A percentile compares a stretch with the other conserved stretches of the same genome.
These are phyloP conservation scores for Themeda triandra DNA, from an alignment of 176 grass and related monocot species.

Conservation along the genomic window DNA sequence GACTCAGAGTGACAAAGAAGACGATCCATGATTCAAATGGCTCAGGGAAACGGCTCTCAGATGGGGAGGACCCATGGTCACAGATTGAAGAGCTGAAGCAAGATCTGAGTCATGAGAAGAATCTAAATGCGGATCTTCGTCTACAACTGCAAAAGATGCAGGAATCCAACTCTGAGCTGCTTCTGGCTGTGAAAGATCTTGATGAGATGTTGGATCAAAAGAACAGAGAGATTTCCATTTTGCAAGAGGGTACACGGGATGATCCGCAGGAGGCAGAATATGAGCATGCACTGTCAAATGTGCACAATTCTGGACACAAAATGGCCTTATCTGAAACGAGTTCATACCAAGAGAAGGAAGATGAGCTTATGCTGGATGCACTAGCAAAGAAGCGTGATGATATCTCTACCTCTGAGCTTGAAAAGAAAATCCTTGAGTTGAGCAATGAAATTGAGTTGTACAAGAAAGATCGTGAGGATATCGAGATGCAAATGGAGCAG, in stretches of 20 bases:
- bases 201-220: constrained; percentile 86
- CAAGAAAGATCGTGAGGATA: constrained; percentile 85
- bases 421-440: constrained; percentile 80
- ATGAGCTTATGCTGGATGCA: constrained; percentile 66
- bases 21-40: constrained; percentile 41
- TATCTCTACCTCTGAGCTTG: constrained; percentile 34
- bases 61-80: constrained; percentile 58
- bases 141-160: constrained; percentile 87
- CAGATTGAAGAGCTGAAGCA: constrained; percentile 79
- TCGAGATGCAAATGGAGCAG: constrained; percentile 98
- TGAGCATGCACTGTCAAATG: constrained; percentile 42
- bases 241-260: constrained; percentile 34
- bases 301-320: constrained; percentile 47
- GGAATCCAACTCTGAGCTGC: constrained; percentile 96
- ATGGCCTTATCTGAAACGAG: constrained; percentile 48
- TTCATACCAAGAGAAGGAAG: constrained; percentile 51
- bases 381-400: constrained; percentile 54
- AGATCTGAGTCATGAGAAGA: constrained; percentile 81
- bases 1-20: constrained; percentile 46
- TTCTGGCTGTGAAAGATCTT: constrained; percentile 91
- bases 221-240: constrained; percentile 60
- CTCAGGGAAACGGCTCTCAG: constrained; percentile 41
- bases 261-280: constrained; percentile 50
- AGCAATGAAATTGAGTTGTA: constrained; percentile 77
- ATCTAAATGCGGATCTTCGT: constrained; percentile 64